Evolutionary conservation across 345 rosid species (phyloP), one percentile per base, ranked within the genome.

Genomic region (Populus simonii): DNA sequence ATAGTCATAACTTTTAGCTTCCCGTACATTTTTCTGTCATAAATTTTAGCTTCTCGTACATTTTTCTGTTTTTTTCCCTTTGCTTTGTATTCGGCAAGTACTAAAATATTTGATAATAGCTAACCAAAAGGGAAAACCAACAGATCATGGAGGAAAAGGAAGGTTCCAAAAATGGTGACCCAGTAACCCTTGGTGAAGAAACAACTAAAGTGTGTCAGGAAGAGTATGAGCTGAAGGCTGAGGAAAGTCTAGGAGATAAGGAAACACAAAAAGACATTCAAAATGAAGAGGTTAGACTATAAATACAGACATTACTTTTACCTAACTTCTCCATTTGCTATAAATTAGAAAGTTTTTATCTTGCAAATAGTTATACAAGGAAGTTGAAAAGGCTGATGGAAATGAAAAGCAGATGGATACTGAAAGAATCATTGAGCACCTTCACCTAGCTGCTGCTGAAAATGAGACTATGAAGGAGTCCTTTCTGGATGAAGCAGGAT

Each of bases 61-160:
- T 72, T 72, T 74, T n/a, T 31, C 8, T 53, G 18, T 36, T 41
- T n/a, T 10, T 3, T 39, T 27, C 51, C 22, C 31, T 33, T 3
- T n/a, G 65, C 66, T 45, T 68, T 8, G 15, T 7, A 67, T 66
- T 59, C 47, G 51, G 15, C 43, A 47, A 39, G n/a, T 61, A 18
- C 45, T 16, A 15, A 51, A 8, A 72, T 13, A 53, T 57, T 70
- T 72, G 66, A 67, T 6, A 62, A 79, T 45, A 66, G 27, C 35
- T 78, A 75, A 81, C 73, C 66, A 61, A 67, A 36, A n/a, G 18
- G 17, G 2, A 23, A 62, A 68, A 33, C 55, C 29, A 63, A 61
- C 83, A 87, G 89, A 72, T 81, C 33, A 66, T 66, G 66, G 83
- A 79, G 84, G 85, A 80, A 23, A 85, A 80, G 76, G 76, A 81